phyloP scores from a whole-genome alignment of 2,329 filamentous ascomycete genomes.

The Aspergillus texensis region DNA sequence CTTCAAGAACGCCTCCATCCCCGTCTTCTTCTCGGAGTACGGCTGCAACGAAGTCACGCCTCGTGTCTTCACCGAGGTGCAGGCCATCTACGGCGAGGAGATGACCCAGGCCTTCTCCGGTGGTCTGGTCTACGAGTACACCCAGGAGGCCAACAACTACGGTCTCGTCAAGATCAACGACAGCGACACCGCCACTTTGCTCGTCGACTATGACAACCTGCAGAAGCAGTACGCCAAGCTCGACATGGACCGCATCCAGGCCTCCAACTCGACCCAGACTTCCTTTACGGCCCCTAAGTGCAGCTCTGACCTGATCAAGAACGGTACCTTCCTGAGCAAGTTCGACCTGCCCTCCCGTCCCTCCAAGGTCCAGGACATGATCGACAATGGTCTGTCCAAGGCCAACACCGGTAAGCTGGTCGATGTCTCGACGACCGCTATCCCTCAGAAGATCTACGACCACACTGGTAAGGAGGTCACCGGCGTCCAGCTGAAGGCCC shows the following conservation, averaged over 20 bases:
- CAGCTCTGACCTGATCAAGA: constrained; percentile 65
- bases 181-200: constrained; percentile 61
- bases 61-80: constrained; percentile 63
- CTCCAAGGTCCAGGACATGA: constrained; percentile 68
- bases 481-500: constrained; percentile 61
- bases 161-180: constrained; percentile 64
- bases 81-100: constrained; percentile 60
- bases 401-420: constrained; percentile 68
- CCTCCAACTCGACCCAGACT: constrained; percentile 60
- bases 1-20: constrained; percentile 61
- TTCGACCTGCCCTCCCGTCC: constrained; percentile 76
- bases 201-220: constrained; percentile 72
- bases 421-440: constrained; percentile 57
- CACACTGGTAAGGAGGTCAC: constrained; percentile 61
- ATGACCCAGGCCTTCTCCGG: constrained; percentile 64
- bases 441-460: constrained; percentile 61
- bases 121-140: constrained; percentile 57
- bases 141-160: constrained; percentile 51
- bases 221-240: constrained; percentile 74
- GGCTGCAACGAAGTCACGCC: constrained; percentile 64
- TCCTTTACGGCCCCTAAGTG: constrained; percentile 65
- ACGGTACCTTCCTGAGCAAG: constrained; percentile 69
- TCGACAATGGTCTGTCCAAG: constrained; percentile 72
- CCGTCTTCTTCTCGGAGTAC: constrained; percentile 69
- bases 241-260: constrained; percentile 69